Percentiles rank a stretch among this genome's conserved stretches.
phyloP scores from a whole-genome alignment of 2,329 filamentous ascomycete species.

The Fusarium sp. region DNA sequence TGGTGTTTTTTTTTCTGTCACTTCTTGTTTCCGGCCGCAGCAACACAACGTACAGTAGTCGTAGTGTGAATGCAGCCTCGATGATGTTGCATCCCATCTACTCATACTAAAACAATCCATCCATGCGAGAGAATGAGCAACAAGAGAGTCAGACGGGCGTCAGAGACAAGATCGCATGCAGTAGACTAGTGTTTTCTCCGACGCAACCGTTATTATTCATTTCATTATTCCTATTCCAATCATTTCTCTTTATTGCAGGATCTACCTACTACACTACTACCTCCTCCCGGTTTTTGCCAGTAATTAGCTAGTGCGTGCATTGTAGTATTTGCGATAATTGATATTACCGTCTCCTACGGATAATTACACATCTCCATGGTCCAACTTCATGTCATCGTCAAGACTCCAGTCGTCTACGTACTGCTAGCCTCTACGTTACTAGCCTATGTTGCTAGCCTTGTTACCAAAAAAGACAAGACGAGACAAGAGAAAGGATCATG shows the following conservation, averaged over 20 bases:
- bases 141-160: slow-evolving; percentile 29
- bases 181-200: not conserved
- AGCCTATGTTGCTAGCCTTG: slow-evolving; percentile 6
- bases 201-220: slow-evolving; percentile 5
- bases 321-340: not conserved
- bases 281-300: too few relatives aligned
- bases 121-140: not conserved
- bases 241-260: not conserved
- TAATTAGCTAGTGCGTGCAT: not conserved
- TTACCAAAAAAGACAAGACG: slow-evolving; percentile 7
- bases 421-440: slow-evolving; percentile 11
- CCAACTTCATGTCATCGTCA: not conserved
- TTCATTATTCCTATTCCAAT: not conserved
- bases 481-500: slow-evolving; percentile 2
- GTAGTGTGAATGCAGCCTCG: not conserved
- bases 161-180: slow-evolving; percentile 27
- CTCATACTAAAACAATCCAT: not conserved
- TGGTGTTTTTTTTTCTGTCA: slow-evolving; percentile 9
- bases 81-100: slow-evolving; percentile 4
- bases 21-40: slow-evolving; percentile 29
- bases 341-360: not conserved
- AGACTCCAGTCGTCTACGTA: not conserved
- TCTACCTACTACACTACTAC: too few relatives aligned
- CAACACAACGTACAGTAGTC: not conserved
- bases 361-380: not conserved